Evolutionary conservation across 441 rosid genomes (phyloP).

Genomic region (Populus trichocarpa): DNA sequence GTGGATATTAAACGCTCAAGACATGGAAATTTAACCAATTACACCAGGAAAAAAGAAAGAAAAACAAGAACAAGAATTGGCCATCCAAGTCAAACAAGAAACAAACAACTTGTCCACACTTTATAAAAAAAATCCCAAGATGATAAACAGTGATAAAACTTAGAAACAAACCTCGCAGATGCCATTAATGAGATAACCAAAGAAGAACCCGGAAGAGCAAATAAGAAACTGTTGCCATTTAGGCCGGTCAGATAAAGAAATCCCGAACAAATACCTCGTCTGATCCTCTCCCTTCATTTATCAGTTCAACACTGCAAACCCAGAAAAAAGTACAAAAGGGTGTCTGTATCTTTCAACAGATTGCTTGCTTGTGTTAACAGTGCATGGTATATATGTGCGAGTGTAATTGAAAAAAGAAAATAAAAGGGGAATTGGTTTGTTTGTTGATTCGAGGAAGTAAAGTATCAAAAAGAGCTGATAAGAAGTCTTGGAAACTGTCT

Average conservation of each 20-base stretch:
- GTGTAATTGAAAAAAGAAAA: neutral
- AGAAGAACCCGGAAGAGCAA: conserved; percentile 91
- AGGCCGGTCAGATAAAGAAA: conserved; percentile 61
- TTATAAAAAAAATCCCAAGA: too few species aligned
- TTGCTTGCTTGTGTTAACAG: neutral
- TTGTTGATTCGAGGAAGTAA: conserved; percentile 18
- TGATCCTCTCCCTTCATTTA: conserved; percentile 59
- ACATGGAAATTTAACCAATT: neutral
- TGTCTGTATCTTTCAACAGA: neutral
- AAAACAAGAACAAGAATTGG: neutral
- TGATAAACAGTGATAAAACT: neutral
- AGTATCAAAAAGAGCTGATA: neutral
- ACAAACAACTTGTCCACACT: neutral
- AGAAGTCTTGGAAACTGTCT: neutral
- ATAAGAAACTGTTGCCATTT: conserved; percentile 81
- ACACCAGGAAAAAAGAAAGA: neutral
- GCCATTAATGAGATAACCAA: conserved; percentile 93
- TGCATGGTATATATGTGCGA: neutral
- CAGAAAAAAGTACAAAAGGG: neutral
- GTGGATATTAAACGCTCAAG: neutral
- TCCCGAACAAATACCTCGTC: conserved; percentile 54
- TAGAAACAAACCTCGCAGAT: conserved; percentile 65
- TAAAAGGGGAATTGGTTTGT: neutral
- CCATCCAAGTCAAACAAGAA: neutral
- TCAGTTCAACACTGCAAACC: neutral